phyloP scores from a whole-genome alignment of 83 land plant species.

The Isoetes engelmannii region DNA sequence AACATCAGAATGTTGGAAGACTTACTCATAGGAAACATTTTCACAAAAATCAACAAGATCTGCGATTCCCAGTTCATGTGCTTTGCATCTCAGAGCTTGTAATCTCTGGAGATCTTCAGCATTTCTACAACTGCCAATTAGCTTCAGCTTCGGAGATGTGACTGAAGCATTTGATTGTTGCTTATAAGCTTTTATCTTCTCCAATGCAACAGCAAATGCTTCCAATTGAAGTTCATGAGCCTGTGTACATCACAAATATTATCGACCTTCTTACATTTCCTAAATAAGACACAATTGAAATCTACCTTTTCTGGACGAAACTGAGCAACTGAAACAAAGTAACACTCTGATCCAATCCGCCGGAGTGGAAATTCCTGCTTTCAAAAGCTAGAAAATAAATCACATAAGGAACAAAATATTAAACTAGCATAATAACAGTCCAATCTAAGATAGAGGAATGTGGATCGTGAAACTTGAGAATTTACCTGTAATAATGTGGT shows the following conservation, averaged over 20 bases:
- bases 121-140: conserved; percentile 93
- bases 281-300: background rate
- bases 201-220: conserved; percentile 69
- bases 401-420: background rate
- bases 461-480: background rate
- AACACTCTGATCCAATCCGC: conserved; percentile 36
- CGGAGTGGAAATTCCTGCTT: conserved; percentile 77
- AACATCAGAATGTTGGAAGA: background rate
- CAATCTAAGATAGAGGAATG: background rate
- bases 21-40: conserved; percentile 77
- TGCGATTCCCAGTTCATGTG: conserved; percentile 48
- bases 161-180: conserved; percentile 5
- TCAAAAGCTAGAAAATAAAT: conserved; percentile 21
- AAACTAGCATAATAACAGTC: background rate
- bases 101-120: conserved; percentile 62
- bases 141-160: conserved; percentile 51
- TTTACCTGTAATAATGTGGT: conserved; percentile 79
- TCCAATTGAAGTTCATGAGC: conserved; percentile 85
- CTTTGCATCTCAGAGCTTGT: conserved; percentile 41
- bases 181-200: conserved; percentile 28
- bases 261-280: background rate
- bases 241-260: conserved; percentile 24
- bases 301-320: conserved; percentile 99
- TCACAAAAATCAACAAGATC: conserved; percentile 74
- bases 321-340: conserved; percentile 89